Base-by-base conservation (phyloP, 2,329 filamentous ascomycete genomes). In the Aaosphaeria pasadenensis region DNA sequence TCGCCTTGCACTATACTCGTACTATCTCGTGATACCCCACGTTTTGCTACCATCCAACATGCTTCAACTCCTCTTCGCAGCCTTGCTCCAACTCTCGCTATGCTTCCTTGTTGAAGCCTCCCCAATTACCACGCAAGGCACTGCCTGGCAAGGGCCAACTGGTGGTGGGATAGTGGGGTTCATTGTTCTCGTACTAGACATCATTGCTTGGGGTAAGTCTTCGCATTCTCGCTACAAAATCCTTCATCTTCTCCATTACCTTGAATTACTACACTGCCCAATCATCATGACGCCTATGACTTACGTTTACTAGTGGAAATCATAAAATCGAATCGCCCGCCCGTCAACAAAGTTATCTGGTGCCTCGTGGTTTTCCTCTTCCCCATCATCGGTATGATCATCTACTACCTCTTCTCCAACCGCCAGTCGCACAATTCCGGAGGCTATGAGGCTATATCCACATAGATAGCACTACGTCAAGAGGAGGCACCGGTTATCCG, bases 391-490 rank as follows among this genome's bases (percentile, higher is more conserved):
- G 83, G 83, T 50, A 74, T 84, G 66, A 67, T 84, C 58, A 69
- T 85, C 66, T 86, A 86, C 71, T 86, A 75, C 63, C 69, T 86
- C 45, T 85, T 86, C 71, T 84, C 82, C 42, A 81, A 86, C 70
- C 80, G 83, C 44, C 70, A 73, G 39, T 71, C 75, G 30, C 81
- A 84, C 65, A 80, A 77, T 63, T 71, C 71, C 35, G 73, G 74
- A 39, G 76, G 76, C n/a, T 84, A 85, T 58, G 81, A 84, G 68
- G 66, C 49, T 31, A 56, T 50, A 42, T 38, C 41, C 32, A 45
- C 33, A 36, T 36, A 36, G 4, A 36, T 4, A 24, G 17, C 17
- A 24, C 17, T 24, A 24, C 17, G 17, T 24, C 17, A 24, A 24
- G 17, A 24, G 3, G 17, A n/a, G 17, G 17, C 17, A 24, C 17